Base-by-base conservation (phyloP, 371 early-diverging fungal genomes). In the Batkoa obscura region DNA sequence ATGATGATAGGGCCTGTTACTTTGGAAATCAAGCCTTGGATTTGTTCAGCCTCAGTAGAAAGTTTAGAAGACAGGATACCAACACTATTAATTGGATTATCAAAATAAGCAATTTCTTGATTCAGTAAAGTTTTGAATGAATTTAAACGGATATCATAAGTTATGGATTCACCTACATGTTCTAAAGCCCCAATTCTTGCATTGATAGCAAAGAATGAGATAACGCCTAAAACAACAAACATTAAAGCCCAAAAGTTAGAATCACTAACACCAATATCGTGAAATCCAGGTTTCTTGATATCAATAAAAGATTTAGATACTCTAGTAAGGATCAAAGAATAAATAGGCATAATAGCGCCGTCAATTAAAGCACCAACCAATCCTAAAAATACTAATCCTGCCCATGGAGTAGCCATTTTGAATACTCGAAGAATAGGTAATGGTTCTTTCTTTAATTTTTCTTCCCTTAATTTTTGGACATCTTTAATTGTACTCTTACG, bases 71-170 rank as follows among this genome's bases (percentile, higher is more conserved):
- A 83, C 38, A 93, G 66, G 3, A 78, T 82, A 57, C 95, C 93
- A 13, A 82, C 78, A 36, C 72, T 78, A 66, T 93, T 75, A 37
- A 72, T 68, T 37, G 81, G 80, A 17, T 79, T 72, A 64, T 94
- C 95, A 68, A 84, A 93, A 62, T 72, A 94, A 4, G 72, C 82
- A 58, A 90, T 80, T 60, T 92, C 89, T 72, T 91, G 94, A 17
- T 67, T 62, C 62, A 84, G 66, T 43, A 79, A 67, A 15, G 77
- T 68, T 30, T 69, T 64, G 70, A 85, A 84, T 6, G 73, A 59
- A 43, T 60, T 47, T 37, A 62, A 67, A 46, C 86, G 72, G 41
- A 86, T 62, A 46, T 81, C 72, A 23, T 65, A 62, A 8, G 83
- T 82, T 50, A 80, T 67, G 3, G 68, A 64, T 58, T 77, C 79